Percentiles rank a stretch among this genome's conserved stretches.
Evolutionary conservation across 2,329 filamentous ascomycete genomes (phyloP).

Genomic region (Alternaria ethzedia): DNA sequence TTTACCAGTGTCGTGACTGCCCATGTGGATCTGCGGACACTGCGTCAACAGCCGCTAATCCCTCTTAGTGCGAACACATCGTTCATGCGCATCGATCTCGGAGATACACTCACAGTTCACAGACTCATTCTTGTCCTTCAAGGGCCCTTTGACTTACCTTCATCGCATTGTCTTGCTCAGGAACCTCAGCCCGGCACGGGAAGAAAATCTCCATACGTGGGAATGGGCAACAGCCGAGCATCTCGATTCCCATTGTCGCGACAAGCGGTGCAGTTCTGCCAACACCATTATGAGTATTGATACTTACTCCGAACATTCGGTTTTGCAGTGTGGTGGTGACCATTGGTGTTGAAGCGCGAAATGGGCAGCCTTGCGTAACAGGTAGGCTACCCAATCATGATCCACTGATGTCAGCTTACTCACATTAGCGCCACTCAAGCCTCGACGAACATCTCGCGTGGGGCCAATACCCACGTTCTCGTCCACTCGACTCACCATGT

Average conservation of each 20-base stretch:
- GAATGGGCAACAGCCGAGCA: not conserved
- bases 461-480: not conserved
- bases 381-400: not conserved
- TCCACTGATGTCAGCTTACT: not conserved
- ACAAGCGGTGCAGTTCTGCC: not conserved
- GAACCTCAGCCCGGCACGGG: too few species aligned
- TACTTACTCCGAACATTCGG: not conserved
- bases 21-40: not conserved
- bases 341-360: not conserved
- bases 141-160: not conserved
- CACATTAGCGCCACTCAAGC: not conserved
- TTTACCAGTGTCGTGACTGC: not conserved
- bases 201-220: not conserved
- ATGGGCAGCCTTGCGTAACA: not conserved
- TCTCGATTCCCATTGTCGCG: not conserved
- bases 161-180: not conserved
- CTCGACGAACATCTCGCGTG: not conserved
- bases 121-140: not conserved
- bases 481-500: fast-evolving
- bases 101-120: not conserved
- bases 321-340: not conserved
- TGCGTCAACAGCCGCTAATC: not conserved
- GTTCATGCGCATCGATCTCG: not conserved
- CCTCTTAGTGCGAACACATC: not conserved
- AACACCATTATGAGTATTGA: not conserved